Base-by-base conservation (phyloP, 1,284 basidiomycete genomes). In the Athelia psychrophila region DNA sequence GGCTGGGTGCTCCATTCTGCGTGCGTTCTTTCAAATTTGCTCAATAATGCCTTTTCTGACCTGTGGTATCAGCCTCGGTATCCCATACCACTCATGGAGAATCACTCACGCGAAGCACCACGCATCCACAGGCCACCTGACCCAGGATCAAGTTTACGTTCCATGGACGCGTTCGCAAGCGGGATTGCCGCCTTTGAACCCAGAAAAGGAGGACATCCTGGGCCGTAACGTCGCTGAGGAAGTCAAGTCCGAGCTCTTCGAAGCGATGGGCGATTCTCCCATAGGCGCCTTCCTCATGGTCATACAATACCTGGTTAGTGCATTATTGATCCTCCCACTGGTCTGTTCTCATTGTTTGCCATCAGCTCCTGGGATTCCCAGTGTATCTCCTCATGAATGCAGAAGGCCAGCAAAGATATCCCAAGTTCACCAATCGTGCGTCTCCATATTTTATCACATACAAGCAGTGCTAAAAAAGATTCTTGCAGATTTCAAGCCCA, bases 31-130 rank as follows among this genome's bases (percentile, higher is more conserved):
- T 55, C 51, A 48, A 50, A 44, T 32, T 36, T 59, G 27, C 13
- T 13, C 20, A 44, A 54, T 54, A 67, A 53, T 69, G 56, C 55
- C 36, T 32, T 47, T 59, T 53, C 22, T 42, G 18, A 63, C 57
- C 52, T 47, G 49, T 48, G 8, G 16, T 56, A 42, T 47, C 51
- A 84, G 82, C 48, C 80, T 94, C 25, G 81, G 93, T 40, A 91
- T 94, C 6, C 91, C 92, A 10, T 94, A 91, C 72, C 91, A 94
- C 69, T 88, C 88, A 16, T 94, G 92, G 92, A 79, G 91, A 57
- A 93, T 94, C 68, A 86, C 85, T 5, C 91, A 94, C 70, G 88
- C 80, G 44, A 87, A 88, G 64, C 92, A 94, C 70, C 91, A 94
- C 68, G 91, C 92, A 24, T 81, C 84, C 16, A 93, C 91, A 18